Evolutionary conservation across 768 basidiomycete genomes (phyloP), one percentile per base, ranked within the genome.

Genomic region (Daedaleopsis sinensis): DNA sequence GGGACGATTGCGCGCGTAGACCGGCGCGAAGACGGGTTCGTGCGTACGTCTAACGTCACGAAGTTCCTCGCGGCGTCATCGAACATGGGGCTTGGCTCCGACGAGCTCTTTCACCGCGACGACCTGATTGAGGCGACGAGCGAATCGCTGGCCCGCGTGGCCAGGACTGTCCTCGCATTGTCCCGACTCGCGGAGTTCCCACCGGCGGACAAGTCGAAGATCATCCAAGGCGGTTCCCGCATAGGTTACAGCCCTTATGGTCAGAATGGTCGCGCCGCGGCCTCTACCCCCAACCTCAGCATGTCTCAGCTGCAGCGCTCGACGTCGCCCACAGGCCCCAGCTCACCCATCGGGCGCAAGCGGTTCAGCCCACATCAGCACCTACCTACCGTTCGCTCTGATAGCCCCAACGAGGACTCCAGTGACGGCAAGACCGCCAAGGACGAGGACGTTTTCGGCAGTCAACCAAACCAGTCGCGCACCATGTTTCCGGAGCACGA

Each of bases 1-100:
- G 81, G 81, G 42, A 78, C 80, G 52, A 80, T 89, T 62, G 74
- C 85, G 53, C 83, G 84, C 55, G 81, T 90, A 55, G 86, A 91
- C 73, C 72, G 83, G 62, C 82, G 85, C 21, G 86, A 89, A 73
- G 86, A 88, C 67, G 85, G 90, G 36, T 78, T 86, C 69, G 74
- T 82, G 68, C 82, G 86, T 59, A 83, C 84, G 3, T 82, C 84
- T 39, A 95, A 95, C 68, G 79, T 90, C 23, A 86, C 89, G 42
- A 88, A 85, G 72, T 94, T 94, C 70, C 79, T 93, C 36, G 88
- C 89, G 3, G 85, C 89, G 1, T 92, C 88, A 63, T 81, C 88
- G 27, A 82, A 84, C 43, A 84, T 87, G 65, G 89, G 88, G 4
- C 74, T 93, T 24, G 70, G 80, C 42, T 73, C 82, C 24, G 84